Conservation (phyloP, 108 stramenopile species). For the Epipyxis sp. region DNA sequence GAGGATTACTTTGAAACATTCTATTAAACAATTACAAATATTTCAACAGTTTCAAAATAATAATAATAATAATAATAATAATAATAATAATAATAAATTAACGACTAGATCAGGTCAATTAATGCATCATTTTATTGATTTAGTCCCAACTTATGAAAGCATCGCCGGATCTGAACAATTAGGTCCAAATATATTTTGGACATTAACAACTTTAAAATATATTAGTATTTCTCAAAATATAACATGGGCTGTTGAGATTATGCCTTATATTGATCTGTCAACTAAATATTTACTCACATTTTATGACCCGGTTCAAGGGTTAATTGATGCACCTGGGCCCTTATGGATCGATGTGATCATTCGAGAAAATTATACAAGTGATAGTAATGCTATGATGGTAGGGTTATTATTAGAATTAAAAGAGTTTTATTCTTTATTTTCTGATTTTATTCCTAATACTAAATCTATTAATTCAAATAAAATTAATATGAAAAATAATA, state of each 20-base stretch:
- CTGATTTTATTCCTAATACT: too few relatives aligned
- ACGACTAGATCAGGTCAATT: conserved; percentile 37
- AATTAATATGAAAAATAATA: background rate
- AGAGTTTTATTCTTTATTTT: conserved; percentile 29
- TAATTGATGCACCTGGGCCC: conserved; percentile 41
- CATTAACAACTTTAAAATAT: conserved; percentile 21
- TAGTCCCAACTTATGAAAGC: conserved; percentile 34
- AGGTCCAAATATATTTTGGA: conserved; percentile 51
- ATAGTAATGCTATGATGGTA: conserved; percentile 40
- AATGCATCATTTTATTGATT: conserved; percentile 42
- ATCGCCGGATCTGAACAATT: conserved; percentile 41
- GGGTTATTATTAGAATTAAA: conserved; percentile 33
- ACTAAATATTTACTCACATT: conserved; percentile 36
- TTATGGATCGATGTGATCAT: conserved; percentile 50
- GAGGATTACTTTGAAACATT: background rate
- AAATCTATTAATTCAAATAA: conserved; percentile 21
- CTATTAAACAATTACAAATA: background rate
- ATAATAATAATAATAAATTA: too few relatives aligned
- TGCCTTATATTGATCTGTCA: conserved; percentile 41
- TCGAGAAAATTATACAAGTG: conserved; percentile 40
- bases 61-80: too few relatives aligned
- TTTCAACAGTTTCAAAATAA: too few relatives aligned
- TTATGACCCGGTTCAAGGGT: background rate
- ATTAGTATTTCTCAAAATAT: conserved; percentile 23
- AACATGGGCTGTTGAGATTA: conserved; percentile 21